Evolutionary conservation across 495 filamentous ascomycete genomes (phyloP).

Genomic region (Penicillium subrubescens): DNA sequence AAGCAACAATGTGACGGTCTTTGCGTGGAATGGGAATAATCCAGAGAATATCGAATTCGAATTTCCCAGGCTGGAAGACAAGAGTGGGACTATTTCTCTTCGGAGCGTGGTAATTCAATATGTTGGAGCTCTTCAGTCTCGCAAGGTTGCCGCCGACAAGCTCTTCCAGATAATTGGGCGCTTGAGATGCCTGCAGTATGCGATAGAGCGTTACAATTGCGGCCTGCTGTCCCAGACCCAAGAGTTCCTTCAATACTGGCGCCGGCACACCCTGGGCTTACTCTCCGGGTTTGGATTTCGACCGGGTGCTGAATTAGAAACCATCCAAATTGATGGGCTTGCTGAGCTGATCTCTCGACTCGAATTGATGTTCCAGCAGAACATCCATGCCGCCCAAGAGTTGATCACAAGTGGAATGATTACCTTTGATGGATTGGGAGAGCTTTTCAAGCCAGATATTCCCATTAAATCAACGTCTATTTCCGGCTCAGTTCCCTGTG

Average conservation of each 20-base stretch:
- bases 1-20: not conserved
- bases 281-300: not conserved
- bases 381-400: not conserved
- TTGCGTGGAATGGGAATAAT: not conserved
- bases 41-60: not conserved
- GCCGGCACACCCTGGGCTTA: not conserved
- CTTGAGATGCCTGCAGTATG: not conserved
- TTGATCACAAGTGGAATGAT: not conserved
- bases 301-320: not conserved
- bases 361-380: not conserved
- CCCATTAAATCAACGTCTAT: not conserved
- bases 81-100: not conserved
- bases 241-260: conserved; percentile 1
- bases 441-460: not conserved
- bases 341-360: not conserved
- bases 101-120: not conserved
- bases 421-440: not conserved
- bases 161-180: not conserved
- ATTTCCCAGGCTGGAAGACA: not conserved
- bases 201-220: not conserved
- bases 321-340: not conserved
- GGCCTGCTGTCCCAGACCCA: not conserved
- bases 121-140: not conserved
- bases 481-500: not conserved
- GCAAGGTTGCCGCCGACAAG: not conserved